phyloP scores from a whole-genome alignment of 169 alveolate species.

The Eimeria sp. region DNA sequence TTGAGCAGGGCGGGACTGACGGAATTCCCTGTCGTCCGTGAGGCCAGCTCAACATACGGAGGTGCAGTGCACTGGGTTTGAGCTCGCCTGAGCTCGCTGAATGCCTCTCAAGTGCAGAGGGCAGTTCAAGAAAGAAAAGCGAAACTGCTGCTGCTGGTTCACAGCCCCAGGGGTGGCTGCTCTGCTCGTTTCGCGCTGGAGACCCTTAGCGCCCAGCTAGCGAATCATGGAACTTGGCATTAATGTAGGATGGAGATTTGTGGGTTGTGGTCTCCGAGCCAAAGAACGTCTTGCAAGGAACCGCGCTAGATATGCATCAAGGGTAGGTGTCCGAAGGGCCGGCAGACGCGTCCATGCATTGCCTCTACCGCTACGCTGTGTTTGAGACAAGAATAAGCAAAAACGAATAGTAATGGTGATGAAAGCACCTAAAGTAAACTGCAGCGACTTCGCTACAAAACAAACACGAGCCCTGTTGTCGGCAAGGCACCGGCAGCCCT shows the following conservation, averaged over 20 bases:
- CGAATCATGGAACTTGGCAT: background rate
- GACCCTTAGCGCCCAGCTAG: background rate
- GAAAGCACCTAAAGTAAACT: background rate
- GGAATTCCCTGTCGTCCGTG: background rate
- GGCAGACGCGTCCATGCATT: background rate
- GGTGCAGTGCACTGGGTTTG: background rate
- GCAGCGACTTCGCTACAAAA: background rate
- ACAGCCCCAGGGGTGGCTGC: background rate
- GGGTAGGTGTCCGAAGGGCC: constrained; percentile 18
- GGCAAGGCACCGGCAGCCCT: constrained; percentile 50
- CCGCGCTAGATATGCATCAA: background rate
- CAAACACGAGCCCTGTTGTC: constrained; percentile 46
- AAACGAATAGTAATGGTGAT: background rate
- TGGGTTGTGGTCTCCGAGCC: background rate
- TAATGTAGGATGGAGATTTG: background rate
- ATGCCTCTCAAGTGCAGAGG: background rate
- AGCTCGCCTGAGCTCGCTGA: background rate
- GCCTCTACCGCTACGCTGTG: constrained; percentile 9
- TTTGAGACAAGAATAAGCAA: constrained; percentile 8
- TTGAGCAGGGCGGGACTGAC: background rate
- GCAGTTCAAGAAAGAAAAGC: background rate
- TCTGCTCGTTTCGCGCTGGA: background rate
- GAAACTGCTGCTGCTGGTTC: background rate
- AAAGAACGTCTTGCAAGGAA: background rate
- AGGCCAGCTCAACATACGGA: background rate